Evolutionary conservation across 805 yeast species (phyloP).

Genomic region (Jamesozyma lodderae): DNA sequence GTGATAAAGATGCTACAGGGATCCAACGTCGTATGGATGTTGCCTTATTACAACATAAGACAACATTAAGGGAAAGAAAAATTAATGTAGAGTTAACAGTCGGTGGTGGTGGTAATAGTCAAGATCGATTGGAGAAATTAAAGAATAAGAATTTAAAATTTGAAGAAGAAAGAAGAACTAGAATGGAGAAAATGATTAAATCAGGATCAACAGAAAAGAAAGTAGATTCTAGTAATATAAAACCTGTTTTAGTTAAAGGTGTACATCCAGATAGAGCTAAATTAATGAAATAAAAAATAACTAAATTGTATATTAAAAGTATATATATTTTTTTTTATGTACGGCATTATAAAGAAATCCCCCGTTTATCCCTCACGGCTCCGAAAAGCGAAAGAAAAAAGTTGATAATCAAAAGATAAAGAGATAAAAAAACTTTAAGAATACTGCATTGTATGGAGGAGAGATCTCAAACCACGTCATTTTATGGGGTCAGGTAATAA

Average conservation of each 20-base stretch:
- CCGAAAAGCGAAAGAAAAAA: no score
- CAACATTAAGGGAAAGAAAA: slow-evolving; percentile 53
- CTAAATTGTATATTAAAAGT: no score
- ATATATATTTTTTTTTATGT: no score
- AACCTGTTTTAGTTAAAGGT: slow-evolving; percentile 12
- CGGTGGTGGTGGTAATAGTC: slow-evolving; percentile 95
- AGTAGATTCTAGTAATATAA: slow-evolving; percentile 8
- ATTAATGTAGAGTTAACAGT: slow-evolving; percentile 95
- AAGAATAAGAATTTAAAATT: slow-evolving; percentile 70
- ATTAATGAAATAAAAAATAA: slow-evolving; percentile 16
- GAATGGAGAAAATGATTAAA: slow-evolving; percentile 41
- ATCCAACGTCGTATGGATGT: slow-evolving; percentile 74
- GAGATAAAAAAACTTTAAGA: no score
- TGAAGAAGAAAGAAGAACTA: slow-evolving; percentile 56
- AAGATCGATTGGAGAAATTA: slow-evolving; percentile 56
- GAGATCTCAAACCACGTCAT: no score
- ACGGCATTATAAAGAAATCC: no score
- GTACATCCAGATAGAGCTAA: slow-evolving; percentile 60
- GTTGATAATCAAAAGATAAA: no score
- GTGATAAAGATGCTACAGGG: slow-evolving; percentile 35
- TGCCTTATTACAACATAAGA: slow-evolving; percentile 79
- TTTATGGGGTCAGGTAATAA: no score
- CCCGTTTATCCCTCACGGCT: no score
- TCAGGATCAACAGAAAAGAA: slow-evolving; percentile 32
- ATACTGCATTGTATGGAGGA: no score